Percentiles rank a stretch among this genome's conserved stretches.
These are phyloP conservation scores for Cinnamomum chago DNA, from an alignment of 164 flowering plant genomes.

Conservation along the genomic window DNA sequence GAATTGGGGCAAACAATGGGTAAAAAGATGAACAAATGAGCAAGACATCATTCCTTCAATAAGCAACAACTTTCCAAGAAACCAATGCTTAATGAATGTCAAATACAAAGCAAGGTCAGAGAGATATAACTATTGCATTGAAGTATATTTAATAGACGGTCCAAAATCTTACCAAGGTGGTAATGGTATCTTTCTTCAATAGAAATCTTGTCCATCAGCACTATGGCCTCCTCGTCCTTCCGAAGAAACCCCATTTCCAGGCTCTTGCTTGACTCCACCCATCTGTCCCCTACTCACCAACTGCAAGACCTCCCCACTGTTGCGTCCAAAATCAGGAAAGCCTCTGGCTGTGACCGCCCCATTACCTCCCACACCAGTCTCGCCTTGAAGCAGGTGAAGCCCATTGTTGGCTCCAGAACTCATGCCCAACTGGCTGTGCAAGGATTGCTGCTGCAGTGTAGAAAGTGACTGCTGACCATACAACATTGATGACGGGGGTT, in stretches of 20 bases:
- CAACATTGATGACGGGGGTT: constrained; percentile 75
- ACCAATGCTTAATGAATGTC: background rate
- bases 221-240: constrained; percentile 41
- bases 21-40: too few species aligned
- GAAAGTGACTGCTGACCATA: constrained; percentile 63
- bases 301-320: constrained; percentile 35
- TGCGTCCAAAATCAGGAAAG: constrained; percentile 56
- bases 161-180: background rate
- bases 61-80: background rate
- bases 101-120: too few species aligned
- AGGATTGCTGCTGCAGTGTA: constrained; percentile 38
- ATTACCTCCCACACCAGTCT: constrained; percentile 37
- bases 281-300: constrained; percentile 28
- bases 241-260: constrained; percentile 35
- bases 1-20: too few species aligned
- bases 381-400: constrained; percentile 73
- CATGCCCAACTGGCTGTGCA: constrained; percentile 79
- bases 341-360: constrained; percentile 40
- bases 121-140: too few species aligned
- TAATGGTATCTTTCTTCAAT: background rate
- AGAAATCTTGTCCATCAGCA: background rate
- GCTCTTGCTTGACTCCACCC: constrained; percentile 58
- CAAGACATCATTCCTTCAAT: background rate
- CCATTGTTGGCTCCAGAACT: constrained; percentile 56
- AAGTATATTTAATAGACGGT: background rate